Percentiles rank a stretch among this genome's conserved stretches.
Conservation (phyloP, 2,329 filamentous ascomycete genomes). For the Stemphylium beticola region DNA sequence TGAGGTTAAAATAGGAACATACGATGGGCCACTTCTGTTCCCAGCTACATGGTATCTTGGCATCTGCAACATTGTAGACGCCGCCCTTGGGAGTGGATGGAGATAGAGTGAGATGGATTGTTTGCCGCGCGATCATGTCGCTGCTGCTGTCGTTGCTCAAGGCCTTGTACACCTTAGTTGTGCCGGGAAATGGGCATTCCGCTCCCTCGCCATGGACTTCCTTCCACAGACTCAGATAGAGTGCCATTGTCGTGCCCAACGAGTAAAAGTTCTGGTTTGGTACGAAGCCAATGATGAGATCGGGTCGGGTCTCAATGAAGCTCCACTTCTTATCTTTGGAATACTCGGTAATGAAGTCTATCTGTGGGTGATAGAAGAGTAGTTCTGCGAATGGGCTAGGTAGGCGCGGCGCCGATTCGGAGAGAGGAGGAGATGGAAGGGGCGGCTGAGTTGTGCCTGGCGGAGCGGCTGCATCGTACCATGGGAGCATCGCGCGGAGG, state of each 20-base stretch:
- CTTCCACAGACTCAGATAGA: constrained; percentile 48
- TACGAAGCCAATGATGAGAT: constrained; percentile 53
- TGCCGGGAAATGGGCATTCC: constrained; percentile 50
- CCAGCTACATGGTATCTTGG: constrained; percentile 48
- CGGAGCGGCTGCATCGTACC: constrained; percentile 6
- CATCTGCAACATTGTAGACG: constrained; percentile 53
- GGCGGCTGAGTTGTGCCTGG: constrained; percentile 11
- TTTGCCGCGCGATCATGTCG: constrained; percentile 52
- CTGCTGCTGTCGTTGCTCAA: constrained; percentile 47
- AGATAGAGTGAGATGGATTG: constrained; percentile 51
- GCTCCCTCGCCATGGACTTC: constrained; percentile 49
- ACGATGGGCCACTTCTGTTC: constrained; percentile 54
- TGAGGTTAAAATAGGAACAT: constrained; percentile 54
- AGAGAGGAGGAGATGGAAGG: constrained; percentile 6
- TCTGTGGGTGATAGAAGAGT: constrained; percentile 53
- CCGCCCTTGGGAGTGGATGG: constrained; percentile 44
- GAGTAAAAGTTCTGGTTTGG: constrained; percentile 51
- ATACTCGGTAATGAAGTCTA: constrained; percentile 47
- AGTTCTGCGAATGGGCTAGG: constrained; percentile 40
- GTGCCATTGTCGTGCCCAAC: constrained; percentile 43
- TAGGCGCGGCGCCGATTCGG: constrained; percentile 18
- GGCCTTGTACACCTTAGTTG: constrained; percentile 44
- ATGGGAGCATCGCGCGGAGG: constrained; percentile 43
- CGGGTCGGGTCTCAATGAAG: constrained; percentile 50
- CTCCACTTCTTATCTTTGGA: constrained; percentile 47